Evolutionary conservation across 768 basidiomycete genomes (phyloP).

Genomic region (Termitomyces sp.): DNA sequence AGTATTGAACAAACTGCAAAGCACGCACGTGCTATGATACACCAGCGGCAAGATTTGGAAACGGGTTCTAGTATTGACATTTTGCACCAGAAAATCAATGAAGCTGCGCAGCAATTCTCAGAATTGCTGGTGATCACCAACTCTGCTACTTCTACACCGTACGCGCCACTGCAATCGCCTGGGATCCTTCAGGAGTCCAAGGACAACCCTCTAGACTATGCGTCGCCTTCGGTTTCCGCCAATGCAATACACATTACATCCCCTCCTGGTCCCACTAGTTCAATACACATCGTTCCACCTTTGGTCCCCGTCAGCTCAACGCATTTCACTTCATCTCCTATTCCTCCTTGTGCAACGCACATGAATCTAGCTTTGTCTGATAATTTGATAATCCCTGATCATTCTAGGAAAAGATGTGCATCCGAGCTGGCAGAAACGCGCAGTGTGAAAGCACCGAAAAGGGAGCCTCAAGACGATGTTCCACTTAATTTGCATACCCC

Average conservation of each 20-base stretch:
- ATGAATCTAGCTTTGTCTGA: constrained; percentile 18
- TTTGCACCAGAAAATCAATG: constrained; percentile 45
- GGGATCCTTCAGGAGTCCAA: constrained; percentile 10
- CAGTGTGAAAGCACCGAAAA: constrained; percentile 38
- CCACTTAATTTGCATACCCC: constrained; percentile 22
- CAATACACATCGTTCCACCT: neutral
- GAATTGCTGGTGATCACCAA: constrained; percentile 26
- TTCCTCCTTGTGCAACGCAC: constrained; percentile 9
- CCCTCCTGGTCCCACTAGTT: constrained; percentile 3
- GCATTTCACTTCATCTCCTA: constrained; percentile 4
- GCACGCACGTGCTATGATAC: constrained; percentile 45
- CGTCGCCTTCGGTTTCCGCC: constrained; percentile 8
- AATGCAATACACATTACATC: constrained; percentile 8
- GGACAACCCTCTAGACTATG: constrained; percentile 12
- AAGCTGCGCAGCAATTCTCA: constrained; percentile 51
- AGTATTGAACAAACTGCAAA: constrained; percentile 60
- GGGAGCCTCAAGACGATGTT: constrained; percentile 40
- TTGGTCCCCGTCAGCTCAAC: neutral
- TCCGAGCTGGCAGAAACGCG: constrained; percentile 37
- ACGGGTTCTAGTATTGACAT: constrained; percentile 48
- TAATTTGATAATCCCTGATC: constrained; percentile 27
- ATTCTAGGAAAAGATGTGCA: constrained; percentile 37
- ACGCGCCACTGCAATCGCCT: constrained; percentile 14
- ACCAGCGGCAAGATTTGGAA: constrained; percentile 38
- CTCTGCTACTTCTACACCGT: constrained; percentile 10